phyloP scores from a whole-genome alignment of 768 basidiomycete species.

The Epithele typhae region DNA sequence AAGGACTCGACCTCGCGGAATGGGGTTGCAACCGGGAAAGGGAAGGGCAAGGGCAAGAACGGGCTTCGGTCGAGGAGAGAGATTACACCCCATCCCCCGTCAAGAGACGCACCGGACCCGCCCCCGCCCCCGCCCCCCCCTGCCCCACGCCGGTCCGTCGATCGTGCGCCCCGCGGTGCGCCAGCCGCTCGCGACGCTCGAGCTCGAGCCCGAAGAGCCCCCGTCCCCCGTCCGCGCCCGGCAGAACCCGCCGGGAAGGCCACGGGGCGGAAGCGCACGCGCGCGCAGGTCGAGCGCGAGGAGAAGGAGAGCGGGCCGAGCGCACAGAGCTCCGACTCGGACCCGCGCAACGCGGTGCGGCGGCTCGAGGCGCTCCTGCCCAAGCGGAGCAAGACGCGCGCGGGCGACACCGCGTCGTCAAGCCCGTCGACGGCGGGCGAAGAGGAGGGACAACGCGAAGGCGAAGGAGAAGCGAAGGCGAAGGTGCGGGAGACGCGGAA shows the following conservation, averaged over 20 bases:
- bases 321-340: constrained; percentile 6
- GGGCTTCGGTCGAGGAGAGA: too few species aligned
- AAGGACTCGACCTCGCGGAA: too few species aligned
- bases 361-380: constrained; percentile 20
- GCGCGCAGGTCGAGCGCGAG: constrained; percentile 7
- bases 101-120: too few species aligned
- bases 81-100: too few species aligned
- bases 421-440: not conserved
- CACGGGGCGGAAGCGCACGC: constrained; percentile 11
- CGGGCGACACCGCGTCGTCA: constrained; percentile 1
- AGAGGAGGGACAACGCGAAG: not conserved
- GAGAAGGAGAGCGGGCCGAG: too few species aligned
- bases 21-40: too few species aligned
- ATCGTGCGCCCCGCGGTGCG: constrained; percentile 1
- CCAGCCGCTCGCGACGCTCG: not conserved
- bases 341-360: constrained; percentile 14
- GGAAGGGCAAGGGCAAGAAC: too few species aligned
- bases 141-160: not conserved
- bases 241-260: not conserved
- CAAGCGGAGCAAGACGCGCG: constrained; percentile 10
- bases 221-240: too few species aligned
- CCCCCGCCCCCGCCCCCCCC: constrained; percentile 18
- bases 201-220: not conserved
- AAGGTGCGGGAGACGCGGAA: constrained; percentile 3
- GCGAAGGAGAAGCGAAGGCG: constrained; percentile 1